A percentile compares a stretch with the other conserved stretches of the same genome.
Evolutionary conservation across 257 asterid species (phyloP).

Genomic region (Scutellaria baicalensis): DNA sequence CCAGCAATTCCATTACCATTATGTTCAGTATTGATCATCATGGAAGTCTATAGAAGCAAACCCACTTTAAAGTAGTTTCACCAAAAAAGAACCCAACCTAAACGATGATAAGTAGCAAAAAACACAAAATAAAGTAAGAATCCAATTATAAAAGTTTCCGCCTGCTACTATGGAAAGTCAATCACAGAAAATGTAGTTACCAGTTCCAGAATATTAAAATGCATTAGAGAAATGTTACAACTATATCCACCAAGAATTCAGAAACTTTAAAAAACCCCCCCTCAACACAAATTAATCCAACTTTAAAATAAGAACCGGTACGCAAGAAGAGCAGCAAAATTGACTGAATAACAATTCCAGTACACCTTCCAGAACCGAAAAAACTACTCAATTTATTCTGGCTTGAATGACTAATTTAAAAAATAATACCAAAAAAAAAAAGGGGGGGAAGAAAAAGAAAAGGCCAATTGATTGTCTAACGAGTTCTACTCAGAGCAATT

Average conservation of each 20-base stretch:
- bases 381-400: background rate
- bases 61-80: background rate
- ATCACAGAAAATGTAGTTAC: background rate
- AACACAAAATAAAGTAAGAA: background rate
- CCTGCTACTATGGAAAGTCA: too few relatives aligned
- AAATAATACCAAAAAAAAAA: background rate
- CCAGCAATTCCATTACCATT: constrained; percentile 28
- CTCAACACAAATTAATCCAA: background rate
- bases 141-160: background rate
- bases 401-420: background rate
- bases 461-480: background rate
- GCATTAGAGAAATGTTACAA: background rate
- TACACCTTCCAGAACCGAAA: background rate
- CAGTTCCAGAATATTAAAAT: background rate
- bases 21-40: constrained; percentile 55
- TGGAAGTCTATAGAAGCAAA: constrained; percentile 13
- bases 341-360: background rate
- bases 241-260: background rate
- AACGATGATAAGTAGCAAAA: constrained; percentile 8
- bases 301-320: background rate
- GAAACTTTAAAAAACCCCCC: background rate
- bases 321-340: constrained; percentile 3
- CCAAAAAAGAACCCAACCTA: constrained; percentile 16
- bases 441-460: background rate
- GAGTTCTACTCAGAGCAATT: background rate